Percentiles rank a stretch among this genome's conserved stretches.
phyloP scores from a whole-genome alignment of 2,329 filamentous ascomycete species.

The Berkeleyomyces basicola region DNA sequence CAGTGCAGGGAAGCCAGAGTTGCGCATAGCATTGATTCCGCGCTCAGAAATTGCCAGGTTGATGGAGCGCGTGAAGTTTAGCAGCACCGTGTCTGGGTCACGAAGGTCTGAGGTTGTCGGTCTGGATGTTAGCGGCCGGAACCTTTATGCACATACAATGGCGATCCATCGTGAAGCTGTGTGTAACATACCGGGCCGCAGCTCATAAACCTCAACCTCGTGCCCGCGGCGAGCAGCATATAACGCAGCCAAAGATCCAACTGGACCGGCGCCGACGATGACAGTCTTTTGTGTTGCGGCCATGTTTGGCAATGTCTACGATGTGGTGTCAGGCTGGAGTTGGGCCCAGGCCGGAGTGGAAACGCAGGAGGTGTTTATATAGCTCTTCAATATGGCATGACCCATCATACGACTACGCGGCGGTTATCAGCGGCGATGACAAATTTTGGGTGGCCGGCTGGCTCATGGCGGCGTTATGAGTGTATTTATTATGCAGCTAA shows the following conservation, averaged over 20 bases:
- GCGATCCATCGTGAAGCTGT: neutral
- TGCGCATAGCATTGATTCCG: slow-evolving; percentile 72
- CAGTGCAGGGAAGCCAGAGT: slow-evolving; percentile 49
- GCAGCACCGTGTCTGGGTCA: slow-evolving; percentile 60
- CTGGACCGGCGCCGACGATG: slow-evolving; percentile 81
- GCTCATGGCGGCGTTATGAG: neutral
- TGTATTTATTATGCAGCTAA: neutral
- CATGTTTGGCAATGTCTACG: neutral
- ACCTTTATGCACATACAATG: too few species aligned
- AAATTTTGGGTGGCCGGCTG: too few species aligned
- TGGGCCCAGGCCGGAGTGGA: neutral
- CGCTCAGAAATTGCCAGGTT: slow-evolving; percentile 89
- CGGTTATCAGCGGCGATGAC: too few species aligned
- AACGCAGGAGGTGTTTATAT: neutral
- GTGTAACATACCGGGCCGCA: slow-evolving; percentile 59
- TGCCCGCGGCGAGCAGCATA: slow-evolving; percentile 83
- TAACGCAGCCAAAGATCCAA: slow-evolving; percentile 77
- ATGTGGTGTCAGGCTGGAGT: neutral
- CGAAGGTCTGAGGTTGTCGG: slow-evolving; percentile 57
- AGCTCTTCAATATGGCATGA: neutral
- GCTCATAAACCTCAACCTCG: slow-evolving; percentile 84
- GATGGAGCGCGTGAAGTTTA: slow-evolving; percentile 98
- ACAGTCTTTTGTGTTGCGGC: slow-evolving; percentile 46
- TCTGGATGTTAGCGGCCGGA: neutral
- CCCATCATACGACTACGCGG: neutral